phyloP scores from a whole-genome alignment of 139 green algal species.

The Spirogloea muscicola region DNA sequence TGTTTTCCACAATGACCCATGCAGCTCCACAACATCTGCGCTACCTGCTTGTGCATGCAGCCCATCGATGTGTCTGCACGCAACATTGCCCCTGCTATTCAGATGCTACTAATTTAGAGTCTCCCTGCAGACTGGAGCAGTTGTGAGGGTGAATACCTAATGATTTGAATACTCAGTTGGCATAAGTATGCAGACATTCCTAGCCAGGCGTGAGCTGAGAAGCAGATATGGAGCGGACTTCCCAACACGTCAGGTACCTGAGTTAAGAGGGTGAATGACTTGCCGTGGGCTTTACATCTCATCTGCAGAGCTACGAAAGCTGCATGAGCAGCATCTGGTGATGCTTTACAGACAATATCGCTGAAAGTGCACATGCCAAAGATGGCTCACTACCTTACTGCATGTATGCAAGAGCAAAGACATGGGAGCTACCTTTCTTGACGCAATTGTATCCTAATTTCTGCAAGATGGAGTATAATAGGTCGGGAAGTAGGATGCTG shows the following conservation, averaged over 20 bases:
- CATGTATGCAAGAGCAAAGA: too few relatives aligned
- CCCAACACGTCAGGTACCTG: too few relatives aligned
- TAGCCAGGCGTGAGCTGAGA: too few relatives aligned
- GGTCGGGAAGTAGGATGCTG: too few relatives aligned
- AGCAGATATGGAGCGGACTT: too few relatives aligned
- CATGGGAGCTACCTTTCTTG: too few relatives aligned
- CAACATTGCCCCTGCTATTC: too few relatives aligned
- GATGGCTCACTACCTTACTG: too few relatives aligned
- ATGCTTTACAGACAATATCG: conserved; percentile 1
- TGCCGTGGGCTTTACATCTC: conserved; percentile 33
- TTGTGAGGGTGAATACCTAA: background rate
- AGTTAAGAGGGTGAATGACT: conserved; percentile 49
- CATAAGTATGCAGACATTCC: background rate
- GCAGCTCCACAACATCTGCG: conserved; percentile 45
- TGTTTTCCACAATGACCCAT: conserved; percentile 58
- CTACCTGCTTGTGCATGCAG: conserved; percentile 48
- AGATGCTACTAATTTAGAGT: background rate
- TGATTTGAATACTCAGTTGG: too few relatives aligned
- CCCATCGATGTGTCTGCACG: conserved; percentile 55
- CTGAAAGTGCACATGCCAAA: too few relatives aligned
- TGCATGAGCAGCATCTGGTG: conserved; percentile 36
- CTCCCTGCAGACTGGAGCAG: background rate
- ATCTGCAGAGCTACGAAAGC: conserved; percentile 43
- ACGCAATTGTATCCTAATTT: too few relatives aligned
- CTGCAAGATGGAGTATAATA: too few relatives aligned